These are phyloP conservation scores for Mortierella polycephala DNA, from an alignment of 371 early-diverging fungal species.

Conservation along the genomic window DNA sequence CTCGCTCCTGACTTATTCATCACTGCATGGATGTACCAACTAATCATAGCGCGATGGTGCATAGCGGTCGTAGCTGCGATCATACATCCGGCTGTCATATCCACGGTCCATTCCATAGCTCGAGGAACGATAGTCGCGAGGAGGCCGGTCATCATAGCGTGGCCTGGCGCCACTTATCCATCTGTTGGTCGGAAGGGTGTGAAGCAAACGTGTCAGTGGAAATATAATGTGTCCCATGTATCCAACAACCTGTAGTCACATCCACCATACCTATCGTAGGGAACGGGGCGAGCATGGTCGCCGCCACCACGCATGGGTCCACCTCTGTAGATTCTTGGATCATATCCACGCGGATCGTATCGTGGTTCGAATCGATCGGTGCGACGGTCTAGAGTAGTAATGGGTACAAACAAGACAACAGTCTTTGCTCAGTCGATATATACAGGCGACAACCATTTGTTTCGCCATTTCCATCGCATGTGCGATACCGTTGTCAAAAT, in stretches of 20 bases:
- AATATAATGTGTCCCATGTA: neutral
- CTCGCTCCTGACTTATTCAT: slow-evolving; percentile 21
- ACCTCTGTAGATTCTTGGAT: slow-evolving; percentile 34
- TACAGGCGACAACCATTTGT: slow-evolving; percentile 18
- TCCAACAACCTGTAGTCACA: neutral
- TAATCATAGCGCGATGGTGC: slow-evolving; percentile 32
- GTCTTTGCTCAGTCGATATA: neutral
- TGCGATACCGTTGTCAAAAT: slow-evolving; percentile 26
- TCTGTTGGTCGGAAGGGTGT: neutral
- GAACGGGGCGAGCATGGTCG: slow-evolving; percentile 32
- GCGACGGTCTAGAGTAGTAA: slow-evolving; percentile 55
- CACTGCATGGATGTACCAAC: too few species aligned
- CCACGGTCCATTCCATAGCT: slow-evolving; percentile 30
- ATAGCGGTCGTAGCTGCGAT: slow-evolving; percentile 42
- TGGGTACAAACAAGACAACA: neutral
- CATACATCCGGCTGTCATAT: slow-evolving; percentile 38
- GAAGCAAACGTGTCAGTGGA: neutral
- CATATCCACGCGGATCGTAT: slow-evolving; percentile 56
- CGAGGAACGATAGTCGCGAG: slow-evolving; percentile 42
- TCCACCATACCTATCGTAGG: slow-evolving; percentile 57
- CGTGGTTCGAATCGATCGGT: slow-evolving; percentile 65
- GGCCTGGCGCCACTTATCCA: slow-evolving; percentile 42
- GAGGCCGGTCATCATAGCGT: slow-evolving; percentile 44
- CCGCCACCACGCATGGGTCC: slow-evolving; percentile 25
- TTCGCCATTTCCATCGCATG: slow-evolving; percentile 12